phyloP scores from a whole-genome alignment of 139 green algal species.

The Chlamydomonas asymmetrica region DNA sequence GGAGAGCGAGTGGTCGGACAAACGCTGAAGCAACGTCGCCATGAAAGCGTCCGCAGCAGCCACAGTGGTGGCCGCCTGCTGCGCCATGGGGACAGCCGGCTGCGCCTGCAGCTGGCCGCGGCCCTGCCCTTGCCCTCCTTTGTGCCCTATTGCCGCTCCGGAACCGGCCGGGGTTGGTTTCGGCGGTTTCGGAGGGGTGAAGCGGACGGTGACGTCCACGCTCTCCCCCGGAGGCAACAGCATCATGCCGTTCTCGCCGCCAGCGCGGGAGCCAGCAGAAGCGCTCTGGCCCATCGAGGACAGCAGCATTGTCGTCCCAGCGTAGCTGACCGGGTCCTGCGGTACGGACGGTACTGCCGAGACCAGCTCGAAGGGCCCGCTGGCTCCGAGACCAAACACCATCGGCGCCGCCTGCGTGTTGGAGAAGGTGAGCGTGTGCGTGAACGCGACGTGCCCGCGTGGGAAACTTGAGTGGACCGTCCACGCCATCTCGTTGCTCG shows the following conservation, averaged over 20 bases:
- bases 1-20: slow-evolving; percentile 20
- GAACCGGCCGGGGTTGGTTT: background rate
- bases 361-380: slow-evolving; percentile 35
- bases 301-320: slow-evolving; percentile 28
- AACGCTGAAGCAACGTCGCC: too few relatives aligned
- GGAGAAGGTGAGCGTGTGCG: slow-evolving; percentile 23
- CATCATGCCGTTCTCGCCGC: slow-evolving; percentile 3
- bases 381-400: slow-evolving; percentile 23
- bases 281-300: background rate
- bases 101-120: slow-evolving; percentile 25
- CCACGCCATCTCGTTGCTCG: slow-evolving; percentile 26
- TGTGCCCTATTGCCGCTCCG: too few relatives aligned
- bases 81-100: too few relatives aligned
- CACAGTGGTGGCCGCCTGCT: background rate
- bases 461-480: slow-evolving; percentile 26
- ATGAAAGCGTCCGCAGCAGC: background rate
- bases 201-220: slow-evolving; percentile 43
- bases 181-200: slow-evolving; percentile 3
- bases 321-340: slow-evolving; percentile 42
- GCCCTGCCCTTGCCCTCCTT: too few relatives aligned
- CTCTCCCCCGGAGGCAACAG: slow-evolving; percentile 38
- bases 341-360: slow-evolving; percentile 16
- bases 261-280: slow-evolving; percentile 30
- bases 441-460: slow-evolving; percentile 30
- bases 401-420: slow-evolving; percentile 32